phyloP scores from a whole-genome alignment of 305 asterid species.

The Fraxinus sp. region DNA sequence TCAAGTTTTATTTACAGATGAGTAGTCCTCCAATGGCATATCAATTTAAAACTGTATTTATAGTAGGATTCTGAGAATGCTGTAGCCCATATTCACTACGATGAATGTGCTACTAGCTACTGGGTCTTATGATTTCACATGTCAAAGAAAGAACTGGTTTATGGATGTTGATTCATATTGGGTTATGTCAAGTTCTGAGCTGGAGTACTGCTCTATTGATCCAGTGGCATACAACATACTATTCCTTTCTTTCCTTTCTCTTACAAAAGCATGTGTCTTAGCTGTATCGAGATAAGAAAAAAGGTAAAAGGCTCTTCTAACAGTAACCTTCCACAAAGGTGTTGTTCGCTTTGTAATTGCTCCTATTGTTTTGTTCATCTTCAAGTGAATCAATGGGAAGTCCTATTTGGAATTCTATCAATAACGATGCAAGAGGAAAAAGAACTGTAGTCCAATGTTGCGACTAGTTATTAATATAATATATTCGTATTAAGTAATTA shows the following conservation, averaged over 20 bases:
- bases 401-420: neutral
- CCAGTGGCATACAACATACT: neutral
- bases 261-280: neutral
- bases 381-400: neutral
- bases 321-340: neutral
- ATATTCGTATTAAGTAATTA: neutral
- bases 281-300: neutral
- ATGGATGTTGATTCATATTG: neutral
- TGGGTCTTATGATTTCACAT: neutral
- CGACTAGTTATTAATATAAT: neutral
- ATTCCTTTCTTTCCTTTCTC: neutral
- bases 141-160: neutral
- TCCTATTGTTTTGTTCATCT: neutral
- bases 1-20: constrained; percentile 8
- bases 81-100: neutral
- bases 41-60: neutral
- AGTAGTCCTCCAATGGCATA: neutral
- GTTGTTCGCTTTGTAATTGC: neutral
- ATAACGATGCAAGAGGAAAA: neutral
- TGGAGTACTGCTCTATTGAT: neutral
- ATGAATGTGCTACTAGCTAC: neutral
- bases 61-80: neutral
- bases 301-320: neutral
- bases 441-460: neutral
- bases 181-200: constrained; percentile 3